A percentile compares a stretch with the other conserved stretches of the same genome.
Evolutionary conservation across 371 early-diverging fungal genomes (phyloP).

Genomic region (Saksenaea vasiformis): DNA sequence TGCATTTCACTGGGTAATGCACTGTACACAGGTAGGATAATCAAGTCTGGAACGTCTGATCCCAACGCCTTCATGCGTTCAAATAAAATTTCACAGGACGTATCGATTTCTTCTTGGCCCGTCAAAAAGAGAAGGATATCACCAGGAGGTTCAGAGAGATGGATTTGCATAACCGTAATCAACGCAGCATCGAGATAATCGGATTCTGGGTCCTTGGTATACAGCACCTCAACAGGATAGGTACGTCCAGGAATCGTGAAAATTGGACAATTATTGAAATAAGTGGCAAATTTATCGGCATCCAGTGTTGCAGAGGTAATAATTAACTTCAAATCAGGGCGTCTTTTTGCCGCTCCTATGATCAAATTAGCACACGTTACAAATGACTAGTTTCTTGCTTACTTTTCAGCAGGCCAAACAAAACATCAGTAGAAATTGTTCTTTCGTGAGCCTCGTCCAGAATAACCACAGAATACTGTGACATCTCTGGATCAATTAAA

Average conservation of each 20-base stretch:
- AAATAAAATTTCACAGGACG: constrained; percentile 87
- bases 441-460: constrained; percentile 99
- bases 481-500: constrained; percentile 84
- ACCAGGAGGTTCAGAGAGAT: constrained; percentile 93
- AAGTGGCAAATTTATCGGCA: constrained; percentile 93
- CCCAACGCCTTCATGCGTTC: constrained; percentile 98
- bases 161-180: constrained; percentile 96
- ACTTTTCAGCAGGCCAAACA: constrained; percentile 94
- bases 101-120: constrained; percentile 98
- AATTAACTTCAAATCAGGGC: constrained; percentile 92
- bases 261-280: constrained; percentile 91
- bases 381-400: constrained; percentile 12
- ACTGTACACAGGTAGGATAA: constrained; percentile 94
- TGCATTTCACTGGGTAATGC: constrained; percentile 94
- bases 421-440: constrained; percentile 95
- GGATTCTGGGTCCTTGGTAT: constrained; percentile 91
- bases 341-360: constrained; percentile 69
- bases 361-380: background rate
- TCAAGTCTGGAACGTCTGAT: constrained; percentile 88
- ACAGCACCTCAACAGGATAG: constrained; percentile 94
- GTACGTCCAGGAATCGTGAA: constrained; percentile 97
- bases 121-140: constrained; percentile 98
- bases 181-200: constrained; percentile 95
- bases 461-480: constrained; percentile 91
- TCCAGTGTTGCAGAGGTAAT: constrained; percentile 98